Base-by-base conservation (phyloP, 768 basidiomycete genomes). In the Pleurotus pulmonarius region DNA sequence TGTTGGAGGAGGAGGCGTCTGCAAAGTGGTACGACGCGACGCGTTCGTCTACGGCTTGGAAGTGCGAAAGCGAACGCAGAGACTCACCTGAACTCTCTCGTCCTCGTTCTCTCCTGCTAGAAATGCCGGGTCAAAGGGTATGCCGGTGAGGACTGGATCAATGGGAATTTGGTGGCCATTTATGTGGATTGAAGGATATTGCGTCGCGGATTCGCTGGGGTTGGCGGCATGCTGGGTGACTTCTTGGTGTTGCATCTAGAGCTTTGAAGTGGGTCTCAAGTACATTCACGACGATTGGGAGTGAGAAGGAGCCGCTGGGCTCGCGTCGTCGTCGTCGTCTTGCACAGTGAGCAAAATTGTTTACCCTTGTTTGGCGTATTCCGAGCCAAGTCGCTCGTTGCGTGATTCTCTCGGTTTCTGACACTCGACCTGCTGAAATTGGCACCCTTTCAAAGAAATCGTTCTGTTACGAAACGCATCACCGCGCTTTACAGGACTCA, bases 111-210 rank as follows among this genome's bases (percentile, higher is more conserved):
- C 59, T 55, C 67, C 68, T 22, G 61, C 60, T 60, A 79, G 69
- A 52, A 84, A 70, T 57, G 74, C 73, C 24, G 83, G 82, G 74
- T 83, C 84, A 61, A 85, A 80, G 59, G 75, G 65, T 18, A 76
- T 69, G 38, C 67, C 77, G 22, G 38, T 44, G 60, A 90, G 82
- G 41, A 83, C 85, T 64, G 90, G 90, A 82, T 92, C 89, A 76
- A 91, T 90, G 61, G 88, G 87, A 69, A 91, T 87, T 71, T 83
- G 79, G 75, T 83, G 79, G 67, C 69, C 71, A 72, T 74, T 77
- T 24, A 53, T 11, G 8, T 53, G 51, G 38, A 53, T 18, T 22
- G 18, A 8, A 53, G 37, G 51, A 24, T 18, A 41, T 24, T 16
- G 51, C 2, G 51, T 20, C 37, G 34, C 51, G 39, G 41, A 8